Evolutionary conservation across 2,329 filamentous ascomycete species (phyloP), one percentile per base, ranked within the genome.

Genomic region (Myriosclerotinia duriaeana): DNA sequence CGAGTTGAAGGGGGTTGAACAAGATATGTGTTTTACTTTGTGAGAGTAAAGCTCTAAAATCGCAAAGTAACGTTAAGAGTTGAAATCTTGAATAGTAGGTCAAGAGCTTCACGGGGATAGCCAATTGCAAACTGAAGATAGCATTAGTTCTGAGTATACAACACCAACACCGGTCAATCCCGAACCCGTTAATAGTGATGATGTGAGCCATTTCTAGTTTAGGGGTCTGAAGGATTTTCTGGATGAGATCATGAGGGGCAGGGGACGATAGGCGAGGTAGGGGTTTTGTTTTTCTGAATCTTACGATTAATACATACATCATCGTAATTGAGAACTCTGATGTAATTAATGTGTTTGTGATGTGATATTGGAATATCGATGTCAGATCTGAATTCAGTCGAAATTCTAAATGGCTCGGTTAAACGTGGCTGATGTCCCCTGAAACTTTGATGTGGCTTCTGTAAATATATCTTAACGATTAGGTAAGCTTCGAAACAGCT

Each of bases 381-480:
- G 3, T 30, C 34, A 22, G 8, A 6, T 17, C 3, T 17, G 42
- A n/a, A 2, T 17, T n/a, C 12, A 17, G 14, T 26, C 3, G 5
- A 48, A 34, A 30, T 3, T n/a, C n/a, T 26, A 26, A 26, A 26
- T 61, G 58, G 44, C 46, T 34, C 30, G 30, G 30, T 34, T 61
- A 22, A 22, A 22, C 40, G 42, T 60, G 56, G 56, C 56, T 48
- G 56, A 9, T 22, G 15, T 9, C 11, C 20, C 42, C 15, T 17
- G 54, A 58, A 44, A 15, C 22, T 30, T 22, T 7, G 26, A 60
- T 60, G 44, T 59, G 56, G 42, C 42, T 20, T 58, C 5, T n/a
- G 12, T 12, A 15, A 42, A 4, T 15, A 6, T 20, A 8, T 4
- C 3, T 1, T 40, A 40, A 61, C 44, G 44, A 44, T 2, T 30